phyloP scores from a whole-genome alignment of 768 basidiomycete genomes.

The Stropharia rugosoannulata region DNA sequence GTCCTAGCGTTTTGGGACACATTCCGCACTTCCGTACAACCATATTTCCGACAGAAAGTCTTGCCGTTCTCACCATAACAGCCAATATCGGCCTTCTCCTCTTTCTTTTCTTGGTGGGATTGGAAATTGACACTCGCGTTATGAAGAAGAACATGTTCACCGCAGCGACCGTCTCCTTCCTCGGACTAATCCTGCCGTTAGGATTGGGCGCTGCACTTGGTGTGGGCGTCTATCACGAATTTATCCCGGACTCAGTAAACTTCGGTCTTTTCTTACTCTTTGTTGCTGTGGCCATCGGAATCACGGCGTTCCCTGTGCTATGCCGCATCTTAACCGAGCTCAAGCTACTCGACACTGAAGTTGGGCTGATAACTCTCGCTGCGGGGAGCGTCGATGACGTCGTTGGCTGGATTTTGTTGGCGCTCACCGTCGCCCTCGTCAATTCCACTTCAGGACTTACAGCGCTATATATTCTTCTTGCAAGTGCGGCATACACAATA shows the following conservation, averaged over 20 bases:
- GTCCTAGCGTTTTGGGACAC: slow-evolving; percentile 73
- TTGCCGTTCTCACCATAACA: slow-evolving; percentile 67
- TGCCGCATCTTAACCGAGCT: slow-evolving; percentile 84
- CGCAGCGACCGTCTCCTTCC: slow-evolving; percentile 56
- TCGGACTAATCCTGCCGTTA: slow-evolving; percentile 75
- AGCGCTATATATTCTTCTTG: slow-evolving; percentile 77
- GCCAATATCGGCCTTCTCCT: slow-evolving; percentile 74
- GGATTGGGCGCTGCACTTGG: slow-evolving; percentile 76
- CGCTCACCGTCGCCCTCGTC: slow-evolving; percentile 80
- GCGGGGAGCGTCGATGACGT: slow-evolving; percentile 80
- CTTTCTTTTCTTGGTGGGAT: slow-evolving; percentile 80
- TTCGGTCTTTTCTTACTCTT: slow-evolving; percentile 87
- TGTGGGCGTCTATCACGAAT: slow-evolving; percentile 72
- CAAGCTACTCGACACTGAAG: slow-evolving; percentile 77
- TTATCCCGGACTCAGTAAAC: slow-evolving; percentile 53
- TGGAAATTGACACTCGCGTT: slow-evolving; percentile 77
- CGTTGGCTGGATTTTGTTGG: slow-evolving; percentile 83
- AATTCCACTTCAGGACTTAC: slow-evolving; percentile 73
- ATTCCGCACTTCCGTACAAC: slow-evolving; percentile 65
- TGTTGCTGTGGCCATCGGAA: slow-evolving; percentile 77
- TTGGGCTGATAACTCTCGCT: slow-evolving; percentile 77
- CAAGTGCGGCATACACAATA: slow-evolving; percentile 60
- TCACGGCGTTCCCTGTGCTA: slow-evolving; percentile 80
- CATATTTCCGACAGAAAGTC: slow-evolving; percentile 55
- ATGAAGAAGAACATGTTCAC: slow-evolving; percentile 62